phyloP scores from a whole-genome alignment of 768 basidiomycete genomes.

The Lentinula edodes region DNA sequence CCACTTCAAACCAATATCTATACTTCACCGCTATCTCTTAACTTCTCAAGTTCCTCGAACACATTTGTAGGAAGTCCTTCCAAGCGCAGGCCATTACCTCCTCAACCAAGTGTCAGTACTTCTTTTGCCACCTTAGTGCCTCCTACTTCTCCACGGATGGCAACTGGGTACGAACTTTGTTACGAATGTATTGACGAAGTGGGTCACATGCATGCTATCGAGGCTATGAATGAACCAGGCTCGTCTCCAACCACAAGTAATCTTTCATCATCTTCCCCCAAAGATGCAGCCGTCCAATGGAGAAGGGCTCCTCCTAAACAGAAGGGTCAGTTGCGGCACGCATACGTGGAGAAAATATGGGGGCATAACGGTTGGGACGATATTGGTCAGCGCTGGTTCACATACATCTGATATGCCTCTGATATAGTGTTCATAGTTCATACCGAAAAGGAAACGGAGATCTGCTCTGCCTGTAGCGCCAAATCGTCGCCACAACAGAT shows the following conservation, averaged over 20 bases:
- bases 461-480: constrained; percentile 75
- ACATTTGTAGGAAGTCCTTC: constrained; percentile 25
- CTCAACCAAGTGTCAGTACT: constrained; percentile 9
- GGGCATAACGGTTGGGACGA: constrained; percentile 79
- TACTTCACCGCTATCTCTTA: constrained; percentile 19
- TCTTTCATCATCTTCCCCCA: constrained; percentile 43
- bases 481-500: constrained; percentile 36
- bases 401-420: neutral
- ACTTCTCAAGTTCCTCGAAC: constrained; percentile 29
- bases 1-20: constrained; percentile 18
- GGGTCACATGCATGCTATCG: constrained; percentile 74
- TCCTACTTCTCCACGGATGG: constrained; percentile 10
- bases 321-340: constrained; percentile 78
- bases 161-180: constrained; percentile 79
- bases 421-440: constrained; percentile 35
- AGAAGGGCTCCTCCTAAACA: constrained; percentile 60
- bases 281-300: constrained; percentile 57
- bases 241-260: constrained; percentile 34
- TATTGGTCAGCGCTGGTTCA: constrained; percentile 55
- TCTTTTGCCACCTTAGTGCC: constrained; percentile 20
- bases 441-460: constrained; percentile 58
- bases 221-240: constrained; percentile 45
- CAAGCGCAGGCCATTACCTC: constrained; percentile 41
- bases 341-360: constrained; percentile 87
- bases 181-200: constrained; percentile 69